Percentiles rank a stretch among this genome's conserved stretches.
Evolutionary conservation across 495 filamentous ascomycete species (phyloP).

Genomic region (Annulohypoxylon bovei): DNA sequence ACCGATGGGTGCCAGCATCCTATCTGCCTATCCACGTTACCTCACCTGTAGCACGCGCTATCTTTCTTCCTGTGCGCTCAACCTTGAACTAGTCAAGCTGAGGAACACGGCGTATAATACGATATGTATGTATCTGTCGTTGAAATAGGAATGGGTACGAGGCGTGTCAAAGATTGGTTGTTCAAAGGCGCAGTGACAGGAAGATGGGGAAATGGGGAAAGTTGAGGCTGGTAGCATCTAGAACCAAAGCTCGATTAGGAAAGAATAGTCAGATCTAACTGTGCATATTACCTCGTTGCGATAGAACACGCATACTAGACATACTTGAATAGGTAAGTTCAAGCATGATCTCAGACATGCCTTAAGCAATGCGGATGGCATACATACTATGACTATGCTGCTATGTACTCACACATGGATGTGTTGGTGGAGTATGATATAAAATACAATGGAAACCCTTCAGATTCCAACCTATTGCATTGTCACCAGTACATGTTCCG

Average conservation of each 20-base stretch:
- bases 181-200: conserved; percentile 16
- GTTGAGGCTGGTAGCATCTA: conserved; percentile 41
- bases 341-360: conserved; percentile 21
- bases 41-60: conserved; percentile 31
- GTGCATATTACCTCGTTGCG: conserved; percentile 29
- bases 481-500: conserved; percentile 4
- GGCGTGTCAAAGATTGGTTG: conserved; percentile 10
- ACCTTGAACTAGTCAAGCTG: conserved; percentile 19
- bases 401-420: neutral
- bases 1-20: conserved; percentile 43
- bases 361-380: conserved; percentile 27
- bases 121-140: conserved; percentile 17
- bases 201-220: conserved; percentile 37
- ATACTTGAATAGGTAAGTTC: conserved; percentile 22
- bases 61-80: conserved; percentile 14
- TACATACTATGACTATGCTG: no score
- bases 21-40: conserved; percentile 38
- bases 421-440: conserved; percentile 12
- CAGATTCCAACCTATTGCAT: neutral
- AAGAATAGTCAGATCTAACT: conserved; percentile 32
- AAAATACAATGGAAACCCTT: neutral
- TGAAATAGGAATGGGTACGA: conserved; percentile 34
- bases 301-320: conserved; percentile 18
- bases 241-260: conserved; percentile 33
- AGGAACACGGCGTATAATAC: conserved; percentile 25